Evolutionary conservation across 2,329 filamentous ascomycete species (phyloP).

Genomic region (Fusarium drepaniforme): DNA sequence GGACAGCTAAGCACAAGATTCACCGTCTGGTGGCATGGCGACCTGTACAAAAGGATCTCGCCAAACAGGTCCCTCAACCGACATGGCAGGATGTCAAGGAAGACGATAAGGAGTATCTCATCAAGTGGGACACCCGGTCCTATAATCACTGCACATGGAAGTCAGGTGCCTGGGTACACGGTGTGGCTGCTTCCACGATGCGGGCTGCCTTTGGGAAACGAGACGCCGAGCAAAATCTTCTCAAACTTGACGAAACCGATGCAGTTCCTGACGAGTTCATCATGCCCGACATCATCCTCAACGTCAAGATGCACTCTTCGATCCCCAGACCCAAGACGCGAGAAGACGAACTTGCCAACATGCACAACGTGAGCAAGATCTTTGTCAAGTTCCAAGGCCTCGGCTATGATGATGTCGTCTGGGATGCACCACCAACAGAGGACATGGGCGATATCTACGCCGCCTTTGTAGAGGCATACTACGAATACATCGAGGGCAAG

Average conservation of each 20-base stretch:
- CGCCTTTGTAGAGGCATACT: conserved; percentile 86
- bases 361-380: conserved; percentile 78
- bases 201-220: conserved; percentile 82
- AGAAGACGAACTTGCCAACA: conserved; percentile 77
- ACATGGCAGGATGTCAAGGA: conserved; percentile 60
- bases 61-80: conserved; percentile 13
- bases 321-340: conserved; percentile 68
- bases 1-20: conserved; percentile 73
- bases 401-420: conserved; percentile 89
- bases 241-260: conserved; percentile 77
- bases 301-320: conserved; percentile 69
- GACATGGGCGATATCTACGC: conserved; percentile 76
- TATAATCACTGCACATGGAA: conserved; percentile 90
- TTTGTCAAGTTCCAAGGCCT: conserved; percentile 94
- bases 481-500: conserved; percentile 85
- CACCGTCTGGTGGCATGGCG: conserved; percentile 90
- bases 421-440: conserved; percentile 82
- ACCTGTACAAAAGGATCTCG: conserved; percentile 58
- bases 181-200: conserved; percentile 72
- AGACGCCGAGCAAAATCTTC: conserved; percentile 67
- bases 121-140: conserved; percentile 87
- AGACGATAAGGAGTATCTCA: conserved; percentile 88
- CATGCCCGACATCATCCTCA: conserved; percentile 88
- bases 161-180: conserved; percentile 90
- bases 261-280: conserved; percentile 91